A percentile compares a stretch with the other conserved stretches of the same genome.
Conservation (phyloP, 345 rosid species). For the Eucalyptus cladocalyx region DNA sequence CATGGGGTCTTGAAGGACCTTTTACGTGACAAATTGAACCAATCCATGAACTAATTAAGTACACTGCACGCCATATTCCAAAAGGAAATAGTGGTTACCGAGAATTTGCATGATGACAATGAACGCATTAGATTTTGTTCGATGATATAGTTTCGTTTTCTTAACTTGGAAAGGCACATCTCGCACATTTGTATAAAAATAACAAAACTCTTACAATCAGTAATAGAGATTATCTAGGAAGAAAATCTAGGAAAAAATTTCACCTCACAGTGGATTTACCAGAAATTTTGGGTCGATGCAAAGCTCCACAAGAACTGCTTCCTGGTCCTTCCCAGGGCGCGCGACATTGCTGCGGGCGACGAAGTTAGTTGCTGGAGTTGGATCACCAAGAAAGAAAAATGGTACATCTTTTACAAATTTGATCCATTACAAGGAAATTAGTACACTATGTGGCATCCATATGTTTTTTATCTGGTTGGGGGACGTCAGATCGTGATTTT, state of each 20-base stretch:
- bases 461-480: fast-evolving
- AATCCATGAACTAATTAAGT: not conserved
- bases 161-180: not conserved
- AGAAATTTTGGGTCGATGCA: not conserved
- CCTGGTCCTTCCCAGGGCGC: not conserved
- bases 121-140: too few relatives aligned
- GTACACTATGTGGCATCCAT: fast-evolving
- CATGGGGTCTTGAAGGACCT: not conserved
- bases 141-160: fast-evolving
- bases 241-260: too few relatives aligned
- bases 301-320: not conserved
- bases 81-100: too few relatives aligned
- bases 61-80: not conserved
- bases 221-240: not conserved
- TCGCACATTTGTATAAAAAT: not conserved
- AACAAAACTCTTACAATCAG: too few relatives aligned
- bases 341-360: fast-evolving
- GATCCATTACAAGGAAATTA: too few relatives aligned
- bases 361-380: fast-evolving
- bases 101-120: too few relatives aligned
- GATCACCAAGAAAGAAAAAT: too few relatives aligned
- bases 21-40: too few relatives aligned
- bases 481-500: fast-evolving
- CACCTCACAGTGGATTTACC: too few relatives aligned
- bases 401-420: too few relatives aligned